A percentile compares a stretch with the other conserved stretches of the same genome.
Evolutionary conservation across 2,329 filamentous ascomycete genomes (phyloP).

Genomic region (Hymenoscyphus fructigenus): DNA sequence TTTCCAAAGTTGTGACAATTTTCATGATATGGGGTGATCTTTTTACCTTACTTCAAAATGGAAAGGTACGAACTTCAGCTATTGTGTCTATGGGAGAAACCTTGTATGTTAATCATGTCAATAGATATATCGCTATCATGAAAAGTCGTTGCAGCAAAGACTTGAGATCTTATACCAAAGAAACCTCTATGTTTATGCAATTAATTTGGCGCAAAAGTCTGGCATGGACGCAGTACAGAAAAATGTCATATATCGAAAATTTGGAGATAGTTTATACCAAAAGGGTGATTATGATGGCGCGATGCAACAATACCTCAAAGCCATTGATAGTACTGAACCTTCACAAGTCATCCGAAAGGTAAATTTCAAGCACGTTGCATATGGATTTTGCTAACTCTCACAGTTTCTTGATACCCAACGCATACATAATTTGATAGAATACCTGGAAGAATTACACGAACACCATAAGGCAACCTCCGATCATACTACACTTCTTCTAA

Average conservation of each 20-base stretch:
- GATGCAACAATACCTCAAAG: constrained; percentile 98
- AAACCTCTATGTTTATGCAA: constrained; percentile 87
- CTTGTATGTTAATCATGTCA: constrained; percentile 37
- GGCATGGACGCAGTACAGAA: constrained; percentile 79
- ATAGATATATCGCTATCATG: constrained; percentile 83
- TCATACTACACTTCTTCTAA: constrained; percentile 89
- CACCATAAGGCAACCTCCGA: constrained; percentile 91
- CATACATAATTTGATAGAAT: constrained; percentile 96
- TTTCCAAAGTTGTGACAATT: constrained; percentile 75
- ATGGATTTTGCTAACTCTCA: constrained; percentile 32
- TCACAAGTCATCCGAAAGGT: constrained; percentile 95
- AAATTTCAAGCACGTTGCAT: constrained; percentile 11
- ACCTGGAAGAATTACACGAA: constrained; percentile 93
- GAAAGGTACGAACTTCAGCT: constrained; percentile 63
- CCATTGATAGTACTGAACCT: constrained; percentile 93
- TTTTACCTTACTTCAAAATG: constrained; percentile 86
- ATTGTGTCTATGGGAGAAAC: constrained; percentile 10
- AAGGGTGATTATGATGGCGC: constrained; percentile 95
- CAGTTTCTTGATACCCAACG: constrained; percentile 94
- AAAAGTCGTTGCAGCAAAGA: constrained; percentile 86
- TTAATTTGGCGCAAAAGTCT: constrained; percentile 87
- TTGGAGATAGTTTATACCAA: constrained; percentile 91
- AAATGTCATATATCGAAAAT: constrained; percentile 88
- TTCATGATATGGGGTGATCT: constrained; percentile 90
- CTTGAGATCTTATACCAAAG: constrained; percentile 91